Conservation (phyloP, 2,329 filamentous ascomycete species). For the Pyricularia grisea region DNA sequence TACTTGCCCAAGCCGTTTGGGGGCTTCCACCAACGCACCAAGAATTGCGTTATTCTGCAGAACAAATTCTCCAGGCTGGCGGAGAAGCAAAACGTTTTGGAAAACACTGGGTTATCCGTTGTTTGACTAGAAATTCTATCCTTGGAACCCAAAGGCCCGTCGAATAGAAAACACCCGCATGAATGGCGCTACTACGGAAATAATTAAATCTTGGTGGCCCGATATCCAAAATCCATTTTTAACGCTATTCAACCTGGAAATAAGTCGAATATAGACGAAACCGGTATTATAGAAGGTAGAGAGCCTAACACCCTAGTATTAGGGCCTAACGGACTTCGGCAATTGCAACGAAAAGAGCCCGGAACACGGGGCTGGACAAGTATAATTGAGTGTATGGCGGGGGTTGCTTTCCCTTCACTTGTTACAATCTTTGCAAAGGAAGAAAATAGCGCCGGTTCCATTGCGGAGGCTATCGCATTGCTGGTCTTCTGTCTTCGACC, state of each 20-base stretch:
- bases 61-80: constrained; percentile 3
- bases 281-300: background rate
- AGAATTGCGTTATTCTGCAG: constrained; percentile 4
- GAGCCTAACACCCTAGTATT: background rate
- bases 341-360: no score
- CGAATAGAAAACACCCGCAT: background rate
- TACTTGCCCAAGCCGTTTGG: constrained; percentile 4
- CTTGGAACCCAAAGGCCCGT: background rate
- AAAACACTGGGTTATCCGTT: constrained; percentile 4
- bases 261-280: background rate
- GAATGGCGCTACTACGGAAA: no score
- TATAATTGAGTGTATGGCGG: background rate
- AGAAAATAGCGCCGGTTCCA: no score
- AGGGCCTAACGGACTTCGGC: background rate
- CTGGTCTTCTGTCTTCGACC: no score
- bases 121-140: background rate
- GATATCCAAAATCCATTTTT: background rate
- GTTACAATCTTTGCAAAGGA: no score
- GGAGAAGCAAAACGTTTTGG: constrained; percentile 1
- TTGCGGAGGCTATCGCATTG: no score
- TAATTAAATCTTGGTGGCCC: no score
- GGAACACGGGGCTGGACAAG: background rate
- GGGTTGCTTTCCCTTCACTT: no score
- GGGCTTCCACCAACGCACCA: constrained; percentile 3
- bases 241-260: background rate